Percentiles rank a stretch among this genome's conserved stretches.
phyloP scores from a whole-genome alignment of 2,329 filamentous ascomycete species.

The Claviceps spartinae region DNA sequence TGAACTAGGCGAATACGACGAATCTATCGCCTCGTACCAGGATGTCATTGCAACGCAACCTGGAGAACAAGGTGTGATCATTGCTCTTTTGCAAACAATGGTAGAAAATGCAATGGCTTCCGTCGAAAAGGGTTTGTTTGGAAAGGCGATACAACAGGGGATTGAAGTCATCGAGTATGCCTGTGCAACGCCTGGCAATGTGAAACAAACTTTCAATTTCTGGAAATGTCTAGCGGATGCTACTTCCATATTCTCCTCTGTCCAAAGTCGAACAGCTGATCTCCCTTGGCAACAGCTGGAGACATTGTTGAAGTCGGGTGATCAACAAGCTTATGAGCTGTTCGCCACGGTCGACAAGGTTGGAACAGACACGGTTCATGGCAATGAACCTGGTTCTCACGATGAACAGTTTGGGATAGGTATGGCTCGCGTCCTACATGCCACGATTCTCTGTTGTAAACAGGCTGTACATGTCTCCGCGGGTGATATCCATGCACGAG shows the following conservation, averaged over 20 bases:
- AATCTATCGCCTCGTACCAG: slow-evolving; percentile 65
- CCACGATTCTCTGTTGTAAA: slow-evolving; percentile 76
- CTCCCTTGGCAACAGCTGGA: slow-evolving; percentile 48
- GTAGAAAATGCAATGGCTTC: slow-evolving; percentile 68
- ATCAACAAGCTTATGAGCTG: slow-evolving; percentile 43
- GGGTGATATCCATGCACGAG: slow-evolving; percentile 71
- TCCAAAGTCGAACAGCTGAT: slow-evolving; percentile 51
- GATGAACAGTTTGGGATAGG: slow-evolving; percentile 35
- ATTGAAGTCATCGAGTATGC: slow-evolving; percentile 56
- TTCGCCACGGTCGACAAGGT: slow-evolving; percentile 58
- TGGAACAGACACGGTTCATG: slow-evolving; percentile 29
- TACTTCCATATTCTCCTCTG: slow-evolving; percentile 67
- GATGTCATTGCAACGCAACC: slow-evolving; percentile 55
- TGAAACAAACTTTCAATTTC: slow-evolving; percentile 71
- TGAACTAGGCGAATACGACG: slow-evolving; percentile 80
- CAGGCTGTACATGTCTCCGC: slow-evolving; percentile 62
- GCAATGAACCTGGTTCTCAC: slow-evolving; percentile 30
- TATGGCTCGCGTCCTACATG: slow-evolving; percentile 48
- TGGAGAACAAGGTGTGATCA: slow-evolving; percentile 70
- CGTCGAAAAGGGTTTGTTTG: slow-evolving; percentile 73
- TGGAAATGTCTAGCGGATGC: slow-evolving; percentile 91
- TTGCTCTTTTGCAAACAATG: slow-evolving; percentile 78
- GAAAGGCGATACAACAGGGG: slow-evolving; percentile 63
- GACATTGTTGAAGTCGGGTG: slow-evolving; percentile 40
- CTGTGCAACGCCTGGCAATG: slow-evolving; percentile 41